Conservation (phyloP, 805 yeast genomes). For the Metschnikowia proteae region DNA sequence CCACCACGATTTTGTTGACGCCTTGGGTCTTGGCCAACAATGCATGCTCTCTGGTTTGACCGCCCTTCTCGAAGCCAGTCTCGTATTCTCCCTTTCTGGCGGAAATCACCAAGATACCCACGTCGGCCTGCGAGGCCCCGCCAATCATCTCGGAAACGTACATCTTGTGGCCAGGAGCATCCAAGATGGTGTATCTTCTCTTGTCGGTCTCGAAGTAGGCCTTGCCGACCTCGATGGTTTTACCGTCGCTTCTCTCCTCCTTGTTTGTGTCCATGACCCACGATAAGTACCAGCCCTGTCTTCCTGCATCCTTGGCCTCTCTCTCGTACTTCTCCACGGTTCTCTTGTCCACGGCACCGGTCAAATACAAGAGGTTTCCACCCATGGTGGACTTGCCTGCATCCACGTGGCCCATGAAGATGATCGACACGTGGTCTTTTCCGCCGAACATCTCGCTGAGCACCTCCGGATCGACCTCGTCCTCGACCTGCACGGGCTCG, state of each 20-base stretch:
- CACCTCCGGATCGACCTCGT: slow-evolving; percentile 77
- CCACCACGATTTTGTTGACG: slow-evolving; percentile 89
- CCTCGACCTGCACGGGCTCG: slow-evolving; percentile 62
- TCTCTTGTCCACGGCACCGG: slow-evolving; percentile 98
- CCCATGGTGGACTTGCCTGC: slow-evolving; percentile 99
- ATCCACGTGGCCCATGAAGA: slow-evolving; percentile 99
- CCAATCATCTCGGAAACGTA: slow-evolving; percentile 99
- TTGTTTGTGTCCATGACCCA: slow-evolving; percentile 99
- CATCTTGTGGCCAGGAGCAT: slow-evolving; percentile 99
- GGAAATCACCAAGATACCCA: slow-evolving; percentile 93
- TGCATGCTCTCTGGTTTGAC: slow-evolving; percentile 98
- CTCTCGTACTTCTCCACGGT: slow-evolving; percentile 96
- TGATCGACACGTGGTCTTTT: slow-evolving; percentile 93
- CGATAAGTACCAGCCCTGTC: slow-evolving; percentile 99
- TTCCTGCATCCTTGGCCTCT: slow-evolving; percentile 98
- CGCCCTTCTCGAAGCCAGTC: slow-evolving; percentile 98
- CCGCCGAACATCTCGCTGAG: slow-evolving; percentile 94
- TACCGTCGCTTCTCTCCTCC: slow-evolving; percentile 98
- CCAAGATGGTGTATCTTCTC: slow-evolving; percentile 95
- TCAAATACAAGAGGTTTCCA: slow-evolving; percentile 87
- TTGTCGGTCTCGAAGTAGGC: slow-evolving; percentile 97
- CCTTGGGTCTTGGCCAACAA: slow-evolving; percentile 97
- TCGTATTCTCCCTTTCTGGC: slow-evolving; percentile 99
- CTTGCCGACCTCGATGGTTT: slow-evolving; percentile 98
- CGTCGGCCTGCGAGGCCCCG: slow-evolving; percentile 99